Conservation (phyloP, 306 rosid species). For the Glycine latifolia region DNA sequence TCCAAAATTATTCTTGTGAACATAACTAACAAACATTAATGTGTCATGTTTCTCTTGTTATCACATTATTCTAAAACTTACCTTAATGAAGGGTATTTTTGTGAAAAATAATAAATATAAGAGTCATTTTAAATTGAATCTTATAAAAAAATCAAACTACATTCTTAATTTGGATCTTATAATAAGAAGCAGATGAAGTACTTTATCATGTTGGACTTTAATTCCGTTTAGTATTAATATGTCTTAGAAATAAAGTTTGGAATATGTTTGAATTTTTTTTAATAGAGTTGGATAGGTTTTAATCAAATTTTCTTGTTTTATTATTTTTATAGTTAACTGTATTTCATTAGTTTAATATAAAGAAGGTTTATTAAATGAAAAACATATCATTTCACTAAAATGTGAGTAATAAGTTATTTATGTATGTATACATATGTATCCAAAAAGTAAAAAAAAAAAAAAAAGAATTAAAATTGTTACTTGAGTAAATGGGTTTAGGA, state of each 20-base stretch:
- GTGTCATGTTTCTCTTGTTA: too few species aligned
- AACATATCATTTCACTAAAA: neutral
- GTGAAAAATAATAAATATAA: too few species aligned
- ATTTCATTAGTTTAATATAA: neutral
- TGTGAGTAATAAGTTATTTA: too few species aligned
- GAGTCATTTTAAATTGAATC: too few species aligned
- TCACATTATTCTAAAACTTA: too few species aligned
- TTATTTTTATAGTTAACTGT: neutral
- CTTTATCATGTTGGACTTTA: neutral
- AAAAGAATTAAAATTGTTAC: neutral
- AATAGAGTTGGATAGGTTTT: neutral
- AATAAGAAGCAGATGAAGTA: neutral
- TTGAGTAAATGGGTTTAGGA: neutral
- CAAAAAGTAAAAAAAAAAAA: too few species aligned
- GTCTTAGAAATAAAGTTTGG: neutral
- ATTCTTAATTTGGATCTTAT: too few species aligned
- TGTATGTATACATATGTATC: too few species aligned
- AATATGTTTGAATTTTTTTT: neutral
- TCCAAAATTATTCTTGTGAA: too few species aligned
- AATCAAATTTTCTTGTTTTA: neutral
- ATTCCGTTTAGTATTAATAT: neutral
- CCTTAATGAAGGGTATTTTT: too few species aligned
- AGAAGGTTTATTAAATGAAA: neutral
- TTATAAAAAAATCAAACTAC: too few species aligned
- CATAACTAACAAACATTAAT: too few species aligned